Conservation (phyloP, 2,329 filamentous ascomycete species). For the Stemphylium beticola region DNA sequence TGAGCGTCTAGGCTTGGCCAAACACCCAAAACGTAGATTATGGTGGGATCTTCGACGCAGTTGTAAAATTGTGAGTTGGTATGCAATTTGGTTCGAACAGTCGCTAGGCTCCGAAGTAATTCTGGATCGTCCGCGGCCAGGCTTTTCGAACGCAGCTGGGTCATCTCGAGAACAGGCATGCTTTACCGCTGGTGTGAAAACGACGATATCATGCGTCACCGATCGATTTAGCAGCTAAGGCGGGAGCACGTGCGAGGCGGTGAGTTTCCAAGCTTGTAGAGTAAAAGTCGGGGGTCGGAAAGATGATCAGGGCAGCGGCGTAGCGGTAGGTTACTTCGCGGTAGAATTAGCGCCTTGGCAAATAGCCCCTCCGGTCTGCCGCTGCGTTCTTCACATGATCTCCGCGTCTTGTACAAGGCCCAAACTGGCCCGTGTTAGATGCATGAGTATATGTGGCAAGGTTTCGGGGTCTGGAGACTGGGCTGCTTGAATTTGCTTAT, state of each 20-base stretch:
- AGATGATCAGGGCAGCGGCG: neutral
- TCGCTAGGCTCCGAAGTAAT: conserved; percentile 38
- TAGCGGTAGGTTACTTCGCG: neutral
- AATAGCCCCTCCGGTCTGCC: neutral
- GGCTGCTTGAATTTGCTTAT: no score
- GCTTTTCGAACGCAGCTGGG: conserved; percentile 35
- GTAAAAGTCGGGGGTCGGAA: neutral
- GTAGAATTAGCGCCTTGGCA: conserved; percentile 4
- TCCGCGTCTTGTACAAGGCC: no score
- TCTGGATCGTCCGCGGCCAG: conserved; percentile 24
- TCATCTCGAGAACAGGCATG: conserved; percentile 40
- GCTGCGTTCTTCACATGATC: neutral
- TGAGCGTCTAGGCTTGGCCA: conserved; percentile 40
- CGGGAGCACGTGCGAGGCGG: conserved; percentile 1
- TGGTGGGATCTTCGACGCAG: conserved; percentile 35
- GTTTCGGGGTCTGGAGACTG: no score
- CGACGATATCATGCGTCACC: conserved; percentile 27
- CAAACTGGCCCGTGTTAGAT: no score
- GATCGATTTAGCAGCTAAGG: conserved; percentile 32
- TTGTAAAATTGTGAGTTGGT: conserved; percentile 39
- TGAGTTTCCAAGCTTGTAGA: neutral
- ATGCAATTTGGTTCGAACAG: conserved; percentile 32
- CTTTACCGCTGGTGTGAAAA: conserved; percentile 17
- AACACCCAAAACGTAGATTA: conserved; percentile 41
- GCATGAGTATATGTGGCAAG: no score